Percentiles rank a stretch among this genome's conserved stretches.
Evolutionary conservation across 2,329 filamentous ascomycete genomes (phyloP).

Genomic region (Botrytis pseudocinerea): DNA sequence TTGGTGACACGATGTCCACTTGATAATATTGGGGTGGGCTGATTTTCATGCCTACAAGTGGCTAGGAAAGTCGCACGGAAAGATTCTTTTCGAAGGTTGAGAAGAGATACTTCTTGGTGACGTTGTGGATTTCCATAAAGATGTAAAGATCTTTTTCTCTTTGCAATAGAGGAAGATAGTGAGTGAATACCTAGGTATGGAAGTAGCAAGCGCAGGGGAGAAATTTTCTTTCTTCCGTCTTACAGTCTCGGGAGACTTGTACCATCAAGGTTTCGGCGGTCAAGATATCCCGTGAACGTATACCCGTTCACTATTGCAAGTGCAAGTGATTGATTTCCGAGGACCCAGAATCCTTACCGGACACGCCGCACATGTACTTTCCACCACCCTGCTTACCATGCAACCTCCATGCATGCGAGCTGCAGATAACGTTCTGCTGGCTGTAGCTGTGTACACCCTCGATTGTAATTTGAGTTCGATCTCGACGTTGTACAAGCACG

Average conservation of each 20-base stretch:
- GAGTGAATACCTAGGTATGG: neutral
- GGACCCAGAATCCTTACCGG: neutral
- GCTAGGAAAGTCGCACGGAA: neutral
- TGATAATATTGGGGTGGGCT: neutral
- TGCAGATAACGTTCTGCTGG: conserved; percentile 11
- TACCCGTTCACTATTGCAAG: neutral
- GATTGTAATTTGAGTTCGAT: neutral
- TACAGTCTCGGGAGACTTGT: neutral
- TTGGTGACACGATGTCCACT: neutral
- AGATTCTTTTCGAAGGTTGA: neutral
- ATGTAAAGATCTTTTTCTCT: neutral
- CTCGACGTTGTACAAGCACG: neutral
- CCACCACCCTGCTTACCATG: neutral
- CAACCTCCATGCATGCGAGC: conserved; percentile 7
- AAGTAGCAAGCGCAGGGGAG: neutral
- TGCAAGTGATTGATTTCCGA: neutral
- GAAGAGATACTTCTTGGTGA: neutral
- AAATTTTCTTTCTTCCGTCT: neutral
- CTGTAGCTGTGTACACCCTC: neutral
- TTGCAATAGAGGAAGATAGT: neutral
- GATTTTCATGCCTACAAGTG: neutral
- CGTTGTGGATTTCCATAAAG: neutral
- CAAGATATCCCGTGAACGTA: neutral
- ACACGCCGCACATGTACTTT: neutral
- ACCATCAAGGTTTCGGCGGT: neutral